These are phyloP conservation scores for Alliaria petiolata DNA, from an alignment of 345 rosid species.

Conservation along the genomic window DNA sequence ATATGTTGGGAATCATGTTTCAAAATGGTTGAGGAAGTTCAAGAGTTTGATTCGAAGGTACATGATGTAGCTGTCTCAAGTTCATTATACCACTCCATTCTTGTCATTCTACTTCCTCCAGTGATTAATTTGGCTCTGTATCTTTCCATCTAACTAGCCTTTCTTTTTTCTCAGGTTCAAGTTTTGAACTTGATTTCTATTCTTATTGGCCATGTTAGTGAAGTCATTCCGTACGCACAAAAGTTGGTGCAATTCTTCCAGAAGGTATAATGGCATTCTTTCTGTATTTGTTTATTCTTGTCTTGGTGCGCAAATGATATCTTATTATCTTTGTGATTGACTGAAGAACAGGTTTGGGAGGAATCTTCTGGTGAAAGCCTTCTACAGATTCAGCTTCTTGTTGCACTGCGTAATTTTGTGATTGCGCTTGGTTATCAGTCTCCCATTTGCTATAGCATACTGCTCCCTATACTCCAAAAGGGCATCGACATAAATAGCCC, in stretches of 20 bases:
- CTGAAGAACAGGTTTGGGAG: slow-evolving; percentile 78
- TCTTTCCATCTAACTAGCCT: neutral
- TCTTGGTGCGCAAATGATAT: slow-evolving; percentile 5
- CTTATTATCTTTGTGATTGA: slow-evolving; percentile 9
- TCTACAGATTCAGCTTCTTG: slow-evolving; percentile 94
- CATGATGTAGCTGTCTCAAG: slow-evolving; percentile 8
- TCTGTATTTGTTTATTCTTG: neutral
- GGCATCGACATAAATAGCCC: slow-evolving; percentile 87
- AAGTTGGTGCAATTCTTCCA: slow-evolving; percentile 83
- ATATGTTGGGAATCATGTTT: slow-evolving; percentile 87
- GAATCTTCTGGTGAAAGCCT: slow-evolving; percentile 96
- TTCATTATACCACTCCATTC: slow-evolving; percentile 8
- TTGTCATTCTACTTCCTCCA: slow-evolving; percentile 11
- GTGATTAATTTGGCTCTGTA: slow-evolving; percentile 4
- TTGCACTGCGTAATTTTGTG: slow-evolving; percentile 86
- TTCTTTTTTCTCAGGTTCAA: slow-evolving; percentile 68
- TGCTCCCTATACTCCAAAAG: slow-evolving; percentile 82
- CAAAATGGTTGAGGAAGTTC: slow-evolving; percentile 86
- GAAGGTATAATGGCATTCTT: slow-evolving; percentile 46
- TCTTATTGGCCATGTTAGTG: slow-evolving; percentile 72
- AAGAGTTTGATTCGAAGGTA: slow-evolving; percentile 99
- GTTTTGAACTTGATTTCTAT: slow-evolving; percentile 83
- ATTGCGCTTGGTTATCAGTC: slow-evolving; percentile 88
- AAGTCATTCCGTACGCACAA: slow-evolving; percentile 70
- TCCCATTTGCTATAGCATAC: slow-evolving; percentile 65